phyloP scores from a whole-genome alignment of 1,139 yeast species.

The Kurtzmaniella natalensis region DNA sequence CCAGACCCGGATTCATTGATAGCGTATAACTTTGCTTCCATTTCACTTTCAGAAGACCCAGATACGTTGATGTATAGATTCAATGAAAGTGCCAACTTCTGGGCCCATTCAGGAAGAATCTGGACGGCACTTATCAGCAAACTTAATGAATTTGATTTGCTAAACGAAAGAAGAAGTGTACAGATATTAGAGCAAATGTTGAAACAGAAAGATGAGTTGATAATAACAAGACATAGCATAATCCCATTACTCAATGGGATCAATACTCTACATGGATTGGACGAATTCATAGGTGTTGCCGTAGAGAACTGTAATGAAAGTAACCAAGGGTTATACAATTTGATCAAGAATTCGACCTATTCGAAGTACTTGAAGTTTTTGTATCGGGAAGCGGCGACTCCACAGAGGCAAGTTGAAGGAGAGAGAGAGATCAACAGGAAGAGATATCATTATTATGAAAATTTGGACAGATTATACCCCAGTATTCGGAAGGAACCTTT shows the following conservation, averaged over 20 bases:
- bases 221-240: constrained; percentile 30
- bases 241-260: constrained; percentile 26
- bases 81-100: constrained; percentile 22
- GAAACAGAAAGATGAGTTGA: constrained; percentile 16
- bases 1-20: constrained; percentile 13
- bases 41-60: constrained; percentile 26
- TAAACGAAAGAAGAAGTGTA: constrained; percentile 26
- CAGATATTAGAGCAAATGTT: constrained; percentile 24
- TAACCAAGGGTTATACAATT: constrained; percentile 4
- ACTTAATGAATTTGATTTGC: constrained; percentile 28
- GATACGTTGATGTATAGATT: constrained; percentile 30
- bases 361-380: constrained; percentile 28
- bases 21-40: constrained; percentile 22
- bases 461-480: background rate
- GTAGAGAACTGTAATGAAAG: background rate
- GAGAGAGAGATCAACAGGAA: too few relatives aligned
- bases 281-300: constrained; percentile 13
- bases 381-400: constrained; percentile 10
- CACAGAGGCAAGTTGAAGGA: too few relatives aligned
- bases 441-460: background rate
- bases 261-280: constrained; percentile 17
- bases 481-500: background rate
- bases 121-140: constrained; percentile 37
- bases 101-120: constrained; percentile 22
- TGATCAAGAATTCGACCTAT: constrained; percentile 12